Conservation (phyloP, 495 filamentous ascomycete species). For the Parmelia sp. region DNA sequence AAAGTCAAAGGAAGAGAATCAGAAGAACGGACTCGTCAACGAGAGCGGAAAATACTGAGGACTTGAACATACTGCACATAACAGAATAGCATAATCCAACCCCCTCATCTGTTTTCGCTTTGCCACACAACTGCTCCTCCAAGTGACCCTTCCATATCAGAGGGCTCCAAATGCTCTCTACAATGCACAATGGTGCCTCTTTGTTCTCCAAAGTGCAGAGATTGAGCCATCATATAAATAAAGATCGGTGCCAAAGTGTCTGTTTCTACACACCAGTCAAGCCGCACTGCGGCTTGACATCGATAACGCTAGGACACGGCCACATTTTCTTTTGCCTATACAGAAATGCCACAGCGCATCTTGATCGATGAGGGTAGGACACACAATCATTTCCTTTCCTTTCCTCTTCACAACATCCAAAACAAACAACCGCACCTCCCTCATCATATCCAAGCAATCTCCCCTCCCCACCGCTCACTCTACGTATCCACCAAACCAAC, state of each 20-base stretch:
- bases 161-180: neutral
- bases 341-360: neutral
- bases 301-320: neutral
- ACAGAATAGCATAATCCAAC: neutral
- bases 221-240: neutral
- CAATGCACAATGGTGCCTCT: neutral
- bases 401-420: neutral
- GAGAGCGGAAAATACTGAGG: conserved; percentile 24
- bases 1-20: conserved; percentile 51
- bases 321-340: neutral
- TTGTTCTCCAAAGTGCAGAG: neutral
- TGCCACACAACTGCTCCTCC: no score
- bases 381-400: neutral
- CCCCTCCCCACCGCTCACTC: no score
- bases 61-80: neutral
- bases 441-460: no score
- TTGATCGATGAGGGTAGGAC: neutral
- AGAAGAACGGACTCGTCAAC: conserved; percentile 49
- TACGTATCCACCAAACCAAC: no score
- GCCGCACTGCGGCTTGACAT: neutral
- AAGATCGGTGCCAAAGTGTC: neutral
- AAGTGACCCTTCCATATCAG: neutral
- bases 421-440: neutral
- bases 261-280: neutral
- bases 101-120: neutral